These are phyloP conservation scores for Hymenochaete sp. DNA, from an alignment of 1,284 basidiomycete species.

Conservation along the genomic window DNA sequence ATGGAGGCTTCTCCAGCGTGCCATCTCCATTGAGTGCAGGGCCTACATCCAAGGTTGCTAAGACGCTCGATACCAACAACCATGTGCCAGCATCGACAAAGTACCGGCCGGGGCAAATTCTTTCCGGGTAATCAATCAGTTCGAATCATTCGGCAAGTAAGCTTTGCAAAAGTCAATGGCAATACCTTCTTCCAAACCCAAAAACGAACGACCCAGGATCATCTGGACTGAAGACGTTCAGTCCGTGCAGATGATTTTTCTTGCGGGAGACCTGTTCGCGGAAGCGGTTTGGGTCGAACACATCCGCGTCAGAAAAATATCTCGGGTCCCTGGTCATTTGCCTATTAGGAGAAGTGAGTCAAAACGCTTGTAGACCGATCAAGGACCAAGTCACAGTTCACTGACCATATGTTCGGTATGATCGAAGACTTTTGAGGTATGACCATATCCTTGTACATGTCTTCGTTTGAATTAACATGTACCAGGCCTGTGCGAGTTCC, in stretches of 20 bases:
- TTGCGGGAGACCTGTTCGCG: background rate
- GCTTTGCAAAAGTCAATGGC: background rate
- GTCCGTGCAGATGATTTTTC: background rate
- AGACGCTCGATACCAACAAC: background rate
- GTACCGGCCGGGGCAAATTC: background rate
- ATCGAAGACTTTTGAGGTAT: conserved; percentile 10
- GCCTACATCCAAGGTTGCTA: background rate
- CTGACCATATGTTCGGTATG: conserved; percentile 14
- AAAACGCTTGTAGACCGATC: background rate
- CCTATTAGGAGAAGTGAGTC: conserved; percentile 7
- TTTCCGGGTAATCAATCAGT: background rate
- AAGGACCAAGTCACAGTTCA: background rate
- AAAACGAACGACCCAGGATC: conserved; percentile 12
- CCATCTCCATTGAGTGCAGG: background rate
- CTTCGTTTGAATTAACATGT: conserved; percentile 9
- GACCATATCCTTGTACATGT: conserved; percentile 1
- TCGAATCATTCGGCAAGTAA: too few species aligned
- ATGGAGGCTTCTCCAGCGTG: background rate
- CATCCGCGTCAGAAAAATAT: conserved; percentile 17
- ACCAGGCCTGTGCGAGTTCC: conserved; percentile 8
- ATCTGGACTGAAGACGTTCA: conserved; percentile 3
- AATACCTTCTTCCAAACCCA: conserved; percentile 14
- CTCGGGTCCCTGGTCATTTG: conserved; percentile 20
- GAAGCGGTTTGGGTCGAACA: conserved; percentile 18
- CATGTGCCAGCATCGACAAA: background rate